Conservation (phyloP, 2,329 filamentous ascomycete genomes). For the Plectosphaerella cucumerina region DNA sequence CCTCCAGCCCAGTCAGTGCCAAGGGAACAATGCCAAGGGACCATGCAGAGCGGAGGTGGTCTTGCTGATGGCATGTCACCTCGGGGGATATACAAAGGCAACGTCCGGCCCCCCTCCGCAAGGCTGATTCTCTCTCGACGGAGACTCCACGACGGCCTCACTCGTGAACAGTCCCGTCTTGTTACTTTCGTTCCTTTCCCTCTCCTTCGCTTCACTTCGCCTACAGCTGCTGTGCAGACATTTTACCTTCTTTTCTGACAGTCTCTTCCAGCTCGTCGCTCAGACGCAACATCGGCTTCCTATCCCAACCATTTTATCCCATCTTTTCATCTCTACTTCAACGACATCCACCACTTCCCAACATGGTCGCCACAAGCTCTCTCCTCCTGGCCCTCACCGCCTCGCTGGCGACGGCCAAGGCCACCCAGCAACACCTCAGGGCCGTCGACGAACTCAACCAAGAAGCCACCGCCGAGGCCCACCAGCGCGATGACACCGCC, state of each 20-base stretch:
- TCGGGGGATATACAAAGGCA: not conserved
- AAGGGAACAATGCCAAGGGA: not conserved
- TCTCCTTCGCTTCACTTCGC: slow-evolving; percentile 14
- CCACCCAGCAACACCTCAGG: slow-evolving; percentile 23
- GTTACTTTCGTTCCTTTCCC: slow-evolving; percentile 8
- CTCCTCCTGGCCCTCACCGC: slow-evolving; percentile 21
- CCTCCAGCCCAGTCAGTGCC: not conserved
- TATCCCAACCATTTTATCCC: not conserved
- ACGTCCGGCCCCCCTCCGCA: not conserved
- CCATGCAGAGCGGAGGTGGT: not conserved
- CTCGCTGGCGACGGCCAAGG: slow-evolving; percentile 14
- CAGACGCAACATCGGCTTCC: not conserved
- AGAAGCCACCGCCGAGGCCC: slow-evolving; percentile 38
- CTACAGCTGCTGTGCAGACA: slow-evolving; percentile 25
- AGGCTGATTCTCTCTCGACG: not conserved
- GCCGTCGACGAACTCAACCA: slow-evolving; percentile 37
- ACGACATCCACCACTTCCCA: not conserved
- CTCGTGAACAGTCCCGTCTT: slow-evolving; percentile 18
- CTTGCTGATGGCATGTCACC: not conserved
- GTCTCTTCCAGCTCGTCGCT: not conserved
- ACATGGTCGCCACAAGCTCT: slow-evolving; percentile 17
- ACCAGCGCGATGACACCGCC: slow-evolving; percentile 37
- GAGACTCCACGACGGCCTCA: slow-evolving; percentile 2
- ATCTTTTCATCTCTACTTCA: not conserved
- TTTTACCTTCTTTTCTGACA: slow-evolving; percentile 18